phyloP scores from a whole-genome alignment of 1,284 basidiomycete genomes.

The Sporisorium iseilematis-ciliati region DNA sequence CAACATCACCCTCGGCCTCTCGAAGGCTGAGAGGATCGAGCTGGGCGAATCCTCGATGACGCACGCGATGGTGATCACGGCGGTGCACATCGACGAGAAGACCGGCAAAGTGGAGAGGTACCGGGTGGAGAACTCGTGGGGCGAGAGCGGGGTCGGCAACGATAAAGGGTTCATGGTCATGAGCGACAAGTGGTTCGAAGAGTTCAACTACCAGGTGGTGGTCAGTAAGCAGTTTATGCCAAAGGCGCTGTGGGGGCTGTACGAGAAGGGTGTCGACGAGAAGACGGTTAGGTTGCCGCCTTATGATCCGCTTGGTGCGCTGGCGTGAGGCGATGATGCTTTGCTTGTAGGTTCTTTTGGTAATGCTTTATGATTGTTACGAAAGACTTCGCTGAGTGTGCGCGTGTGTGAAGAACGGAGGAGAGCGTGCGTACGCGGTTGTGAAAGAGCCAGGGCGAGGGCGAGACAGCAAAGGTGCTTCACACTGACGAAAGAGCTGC shows the following conservation, averaged over 20 bases:
- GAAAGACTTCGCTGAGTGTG: not conserved
- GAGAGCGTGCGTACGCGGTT: no score
- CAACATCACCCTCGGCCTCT: slow-evolving; percentile 75
- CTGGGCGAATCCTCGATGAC: slow-evolving; percentile 88
- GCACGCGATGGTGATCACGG: slow-evolving; percentile 76
- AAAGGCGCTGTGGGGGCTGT: slow-evolving; percentile 50
- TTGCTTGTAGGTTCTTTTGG: not conserved
- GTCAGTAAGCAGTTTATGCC: slow-evolving; percentile 54
- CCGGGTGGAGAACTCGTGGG: slow-evolving; percentile 97
- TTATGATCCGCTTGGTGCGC: slow-evolving; percentile 54
- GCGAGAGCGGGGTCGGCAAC: slow-evolving; percentile 76
- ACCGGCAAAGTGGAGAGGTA: slow-evolving; percentile 83
- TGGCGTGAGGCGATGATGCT: slow-evolving; percentile 20
- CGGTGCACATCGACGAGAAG: slow-evolving; percentile 60
- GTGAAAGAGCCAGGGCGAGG: no score
- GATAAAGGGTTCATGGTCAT: slow-evolving; percentile 92
- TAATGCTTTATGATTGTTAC: not conserved
- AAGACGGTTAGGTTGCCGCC: slow-evolving; percentile 71
- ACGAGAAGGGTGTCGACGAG: slow-evolving; percentile 44
- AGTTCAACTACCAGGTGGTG: slow-evolving; percentile 73
- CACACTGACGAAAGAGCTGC: no score
- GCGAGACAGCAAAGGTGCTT: not conserved
- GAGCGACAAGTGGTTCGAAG: slow-evolving; percentile 80
- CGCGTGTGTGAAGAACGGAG: no score
- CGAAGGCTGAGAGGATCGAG: slow-evolving; percentile 86